Evolutionary conservation across 1,284 basidiomycete genomes (phyloP), one percentile per base, ranked within the genome.

Genomic region (Vanrija pseudolonga): DNA sequence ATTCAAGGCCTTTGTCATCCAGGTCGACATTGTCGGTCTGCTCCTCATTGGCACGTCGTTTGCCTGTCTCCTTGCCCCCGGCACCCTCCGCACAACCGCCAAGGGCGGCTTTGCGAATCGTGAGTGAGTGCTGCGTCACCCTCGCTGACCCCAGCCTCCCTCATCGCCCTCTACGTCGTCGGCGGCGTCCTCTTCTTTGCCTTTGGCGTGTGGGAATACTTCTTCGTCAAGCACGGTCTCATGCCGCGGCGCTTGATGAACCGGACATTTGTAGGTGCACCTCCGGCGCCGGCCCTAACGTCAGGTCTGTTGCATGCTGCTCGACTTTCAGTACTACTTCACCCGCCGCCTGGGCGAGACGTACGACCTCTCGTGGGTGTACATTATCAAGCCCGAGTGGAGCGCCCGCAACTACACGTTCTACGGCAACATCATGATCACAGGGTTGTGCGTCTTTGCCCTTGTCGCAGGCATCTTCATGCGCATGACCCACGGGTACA

Each of bases 401-500:
- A 56, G 56, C 22, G 56, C 50, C 28, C 45, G 55, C 39, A 47
- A 69, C 47, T 72, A 72, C 45, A 55, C 45, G 39, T 61, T 49
- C 54, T 66, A 60, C 52, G 44, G 55, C 20, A 69, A 73, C 57
- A 67, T 61, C 22, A 23, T 60, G 32, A 60, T 65, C 15, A 65
- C 69, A 46, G 71, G 66, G 26, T 66, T 77, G 2, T 76, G 73
- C 56, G 48, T 66, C 42, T 74, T 76, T 53, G 70, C 67, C 18
- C 47, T 63, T 12, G 19, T 71, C 18, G 76, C 72, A 12, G 78
- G 77, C 12, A 44, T 73, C 7, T 60, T 76, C 44, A 64, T 69
- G 59, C 63, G 74, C 15, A 70, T 66, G 57, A 76, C 74, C 32
- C 75, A 77, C 52, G 65, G 76, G 5, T 80, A 75, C 76, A 79